Conservation (phyloP, 352 stramenopile genomes). For the Globisporangium middletonii region DNA sequence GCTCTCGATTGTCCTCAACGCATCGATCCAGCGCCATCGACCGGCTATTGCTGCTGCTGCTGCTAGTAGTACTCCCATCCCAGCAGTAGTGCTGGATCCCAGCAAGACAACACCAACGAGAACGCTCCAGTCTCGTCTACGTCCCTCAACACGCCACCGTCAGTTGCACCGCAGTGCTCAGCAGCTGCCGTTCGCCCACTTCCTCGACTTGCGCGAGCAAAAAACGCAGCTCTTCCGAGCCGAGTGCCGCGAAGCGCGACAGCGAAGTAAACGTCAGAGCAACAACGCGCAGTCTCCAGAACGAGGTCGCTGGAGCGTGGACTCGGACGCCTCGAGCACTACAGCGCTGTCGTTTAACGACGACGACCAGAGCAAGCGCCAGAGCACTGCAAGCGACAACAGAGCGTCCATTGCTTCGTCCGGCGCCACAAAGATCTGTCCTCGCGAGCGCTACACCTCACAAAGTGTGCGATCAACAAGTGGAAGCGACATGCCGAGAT, state of each 20-base stretch:
- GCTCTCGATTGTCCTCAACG: conserved; percentile 45
- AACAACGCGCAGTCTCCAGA: not conserved
- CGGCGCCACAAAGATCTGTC: too few relatives aligned
- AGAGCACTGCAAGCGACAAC: not conserved
- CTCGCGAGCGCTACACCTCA: too few relatives aligned
- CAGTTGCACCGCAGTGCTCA: not conserved
- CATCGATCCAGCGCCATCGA: conserved; percentile 44
- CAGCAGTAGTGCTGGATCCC: not conserved
- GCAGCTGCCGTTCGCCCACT: conserved; percentile 8
- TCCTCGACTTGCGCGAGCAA: conserved; percentile 11
- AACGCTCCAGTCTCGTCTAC: not conserved
- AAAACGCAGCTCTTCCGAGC: conserved; percentile 9
- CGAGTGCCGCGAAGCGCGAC: not conserved
- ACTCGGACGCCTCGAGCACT: not conserved
- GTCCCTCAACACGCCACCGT: not conserved
- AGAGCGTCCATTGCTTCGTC: too few relatives aligned
- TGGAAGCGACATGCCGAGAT: too few relatives aligned
- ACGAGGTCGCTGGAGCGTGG: not conserved
- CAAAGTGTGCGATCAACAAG: too few relatives aligned
- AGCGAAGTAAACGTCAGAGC: not conserved
- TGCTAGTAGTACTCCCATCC: not conserved
- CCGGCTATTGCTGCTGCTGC: not conserved
- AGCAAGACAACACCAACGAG: not conserved
- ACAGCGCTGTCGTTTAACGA: not conserved
- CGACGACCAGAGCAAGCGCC: not conserved